A percentile compares a stretch with the other conserved stretches of the same genome.
phyloP scores from a whole-genome alignment of 2,329 filamentous ascomycete species.

The Fusarium bactridioides region DNA sequence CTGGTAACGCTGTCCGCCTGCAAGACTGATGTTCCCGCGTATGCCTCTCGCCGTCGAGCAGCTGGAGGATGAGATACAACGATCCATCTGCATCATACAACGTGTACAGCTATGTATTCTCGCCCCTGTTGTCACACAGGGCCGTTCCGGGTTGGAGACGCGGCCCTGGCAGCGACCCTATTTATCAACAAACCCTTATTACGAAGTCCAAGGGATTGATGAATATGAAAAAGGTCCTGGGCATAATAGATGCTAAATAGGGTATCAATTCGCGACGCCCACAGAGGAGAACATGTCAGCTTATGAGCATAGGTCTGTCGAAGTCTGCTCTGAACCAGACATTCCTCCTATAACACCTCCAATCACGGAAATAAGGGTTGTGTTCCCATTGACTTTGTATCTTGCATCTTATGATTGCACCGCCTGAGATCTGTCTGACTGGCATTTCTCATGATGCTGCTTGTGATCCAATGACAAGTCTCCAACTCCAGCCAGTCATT shows the following conservation, averaged over 20 bases:
- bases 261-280: constrained; percentile 28
- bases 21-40: constrained; percentile 23
- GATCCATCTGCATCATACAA: constrained; percentile 28
- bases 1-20: not conserved
- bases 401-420: constrained; percentile 39
- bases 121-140: constrained; percentile 26
- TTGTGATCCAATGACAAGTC: not conserved
- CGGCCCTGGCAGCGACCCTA: constrained; percentile 28
- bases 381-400: constrained; percentile 35
- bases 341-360: not conserved
- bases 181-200: constrained; percentile 28
- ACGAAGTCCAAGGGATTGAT: not conserved
- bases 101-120: constrained; percentile 21
- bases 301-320: not conserved
- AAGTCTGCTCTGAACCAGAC: not conserved
- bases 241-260: constrained; percentile 6
- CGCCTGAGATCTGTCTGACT: constrained; percentile 38
- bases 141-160: constrained; percentile 22
- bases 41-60: constrained; percentile 33
- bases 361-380: constrained; percentile 23
- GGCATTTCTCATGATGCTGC: constrained; percentile 13
- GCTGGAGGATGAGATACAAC: constrained; percentile 24
- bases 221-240: not conserved
- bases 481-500: not conserved
- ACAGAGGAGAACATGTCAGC: not conserved